Percentiles rank a stretch among this genome's conserved stretches.
These are phyloP conservation scores for Cryptococcus deneoformans DNA, from an alignment of 1,284 basidiomycete genomes.

Conservation along the genomic window DNA sequence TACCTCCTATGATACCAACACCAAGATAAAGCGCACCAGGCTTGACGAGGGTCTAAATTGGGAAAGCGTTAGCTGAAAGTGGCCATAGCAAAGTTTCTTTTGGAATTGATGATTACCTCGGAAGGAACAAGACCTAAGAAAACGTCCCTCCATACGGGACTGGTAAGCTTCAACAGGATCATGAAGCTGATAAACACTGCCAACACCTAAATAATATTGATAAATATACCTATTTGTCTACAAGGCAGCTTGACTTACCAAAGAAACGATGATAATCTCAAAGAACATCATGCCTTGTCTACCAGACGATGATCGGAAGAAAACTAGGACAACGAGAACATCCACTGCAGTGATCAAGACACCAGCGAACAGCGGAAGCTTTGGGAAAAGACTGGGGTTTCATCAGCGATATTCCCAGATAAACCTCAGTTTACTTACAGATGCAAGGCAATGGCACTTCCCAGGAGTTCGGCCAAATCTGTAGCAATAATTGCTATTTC, in stretches of 20 bases:
- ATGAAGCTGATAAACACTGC: constrained; percentile 78
- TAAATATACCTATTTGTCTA: not conserved
- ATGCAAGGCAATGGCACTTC: constrained; percentile 72
- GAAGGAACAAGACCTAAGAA: constrained; percentile 87
- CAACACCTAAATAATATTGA: constrained; percentile 58
- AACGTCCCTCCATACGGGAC: constrained; percentile 71
- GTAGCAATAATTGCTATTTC: constrained; percentile 80
- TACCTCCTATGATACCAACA: constrained; percentile 55
- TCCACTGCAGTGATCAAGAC: constrained; percentile 81
- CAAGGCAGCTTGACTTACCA: constrained; percentile 50
- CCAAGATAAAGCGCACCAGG: constrained; percentile 70
- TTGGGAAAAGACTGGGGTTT: constrained; percentile 62
- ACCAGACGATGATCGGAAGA: constrained; percentile 43
- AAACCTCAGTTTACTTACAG: constrained; percentile 49
- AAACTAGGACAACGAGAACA: constrained; percentile 61
- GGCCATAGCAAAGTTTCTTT: not conserved
- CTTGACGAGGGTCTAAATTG: constrained; percentile 37
- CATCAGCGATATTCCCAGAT: not conserved
- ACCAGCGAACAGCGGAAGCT: constrained; percentile 71
- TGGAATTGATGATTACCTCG: constrained; percentile 52
- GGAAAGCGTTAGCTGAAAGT: not conserved
- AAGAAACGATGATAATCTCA: constrained; percentile 65
- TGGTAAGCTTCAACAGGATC: constrained; percentile 69
- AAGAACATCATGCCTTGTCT: constrained; percentile 58
- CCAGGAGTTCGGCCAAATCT: constrained; percentile 64